These are phyloP conservation scores for Aspergillus biplanus DNA, from an alignment of 495 filamentous ascomycete species.

Conservation along the genomic window DNA sequence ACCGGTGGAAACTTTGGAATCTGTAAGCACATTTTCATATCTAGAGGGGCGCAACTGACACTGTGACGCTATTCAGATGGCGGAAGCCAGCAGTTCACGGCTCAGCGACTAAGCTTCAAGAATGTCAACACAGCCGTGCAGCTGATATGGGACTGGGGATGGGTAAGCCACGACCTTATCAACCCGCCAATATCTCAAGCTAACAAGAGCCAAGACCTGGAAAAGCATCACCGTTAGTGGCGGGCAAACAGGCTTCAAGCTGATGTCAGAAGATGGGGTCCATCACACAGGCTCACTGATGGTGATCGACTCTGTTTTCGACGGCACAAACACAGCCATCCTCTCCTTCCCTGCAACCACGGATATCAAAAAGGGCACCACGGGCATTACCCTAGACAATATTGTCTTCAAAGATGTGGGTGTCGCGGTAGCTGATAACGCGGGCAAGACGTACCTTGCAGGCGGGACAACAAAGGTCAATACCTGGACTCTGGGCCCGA, in stretches of 20 bases:
- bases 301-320: not conserved
- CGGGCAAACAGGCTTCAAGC: not conserved
- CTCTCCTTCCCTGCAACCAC: not conserved
- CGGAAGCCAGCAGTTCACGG: not conserved
- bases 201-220: not conserved
- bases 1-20: not conserved
- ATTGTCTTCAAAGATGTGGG: not conserved
- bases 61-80: not conserved
- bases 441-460: not conserved
- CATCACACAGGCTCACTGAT: not conserved
- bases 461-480: not conserved
- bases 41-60: too few species aligned
- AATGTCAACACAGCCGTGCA: not conserved
- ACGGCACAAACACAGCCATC: not conserved
- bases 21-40: not conserved
- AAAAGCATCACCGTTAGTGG: not conserved
- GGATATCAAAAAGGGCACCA: not conserved
- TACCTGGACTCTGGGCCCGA: not conserved
- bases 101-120: not conserved
- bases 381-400: not conserved
- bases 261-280: not conserved
- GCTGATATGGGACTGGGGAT: not conserved
- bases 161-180: not conserved
- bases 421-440: not conserved
- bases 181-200: too few species aligned